phyloP scores from a whole-genome alignment of 2,329 filamentous ascomycete species.

The Amauroascus niger region DNA sequence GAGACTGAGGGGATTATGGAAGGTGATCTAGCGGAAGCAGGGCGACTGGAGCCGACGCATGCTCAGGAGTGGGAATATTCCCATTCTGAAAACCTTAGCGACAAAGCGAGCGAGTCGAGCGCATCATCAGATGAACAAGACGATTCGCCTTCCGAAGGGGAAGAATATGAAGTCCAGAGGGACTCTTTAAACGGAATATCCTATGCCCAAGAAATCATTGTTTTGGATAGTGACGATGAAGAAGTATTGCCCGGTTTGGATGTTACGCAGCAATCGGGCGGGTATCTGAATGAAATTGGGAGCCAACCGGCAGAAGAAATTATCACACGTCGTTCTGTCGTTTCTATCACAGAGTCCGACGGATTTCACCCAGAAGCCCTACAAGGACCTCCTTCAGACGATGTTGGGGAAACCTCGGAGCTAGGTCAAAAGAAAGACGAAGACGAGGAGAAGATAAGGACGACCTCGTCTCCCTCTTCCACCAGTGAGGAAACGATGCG shows the following conservation, averaged over 20 bases:
- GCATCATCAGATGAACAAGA: background rate
- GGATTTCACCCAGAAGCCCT: background rate
- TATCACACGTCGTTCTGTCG: background rate
- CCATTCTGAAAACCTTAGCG: background rate
- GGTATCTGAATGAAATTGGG: background rate
- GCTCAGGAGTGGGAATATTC: background rate
- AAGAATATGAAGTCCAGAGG: background rate
- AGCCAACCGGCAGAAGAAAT: background rate
- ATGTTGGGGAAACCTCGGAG: background rate
- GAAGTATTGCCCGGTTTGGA: background rate
- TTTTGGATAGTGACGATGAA: conserved; percentile 36
- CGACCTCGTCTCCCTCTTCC: background rate
- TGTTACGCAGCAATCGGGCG: background rate
- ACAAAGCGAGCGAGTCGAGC: conserved; percentile 1
- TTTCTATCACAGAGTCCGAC: background rate
- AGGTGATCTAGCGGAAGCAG: background rate
- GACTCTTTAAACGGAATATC: conserved; percentile 10
- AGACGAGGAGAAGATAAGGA: background rate
- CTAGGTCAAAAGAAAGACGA: background rate
- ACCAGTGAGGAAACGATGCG: background rate
- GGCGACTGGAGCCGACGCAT: background rate
- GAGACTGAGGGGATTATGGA: background rate
- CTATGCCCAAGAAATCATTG: conserved; percentile 30
- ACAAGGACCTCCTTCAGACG: background rate
- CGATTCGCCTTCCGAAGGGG: background rate